A percentile compares a stretch with the other conserved stretches of the same genome.
Conservation (phyloP, 2,329 filamentous ascomycete genomes). For the Macrophomina phaseolina region DNA sequence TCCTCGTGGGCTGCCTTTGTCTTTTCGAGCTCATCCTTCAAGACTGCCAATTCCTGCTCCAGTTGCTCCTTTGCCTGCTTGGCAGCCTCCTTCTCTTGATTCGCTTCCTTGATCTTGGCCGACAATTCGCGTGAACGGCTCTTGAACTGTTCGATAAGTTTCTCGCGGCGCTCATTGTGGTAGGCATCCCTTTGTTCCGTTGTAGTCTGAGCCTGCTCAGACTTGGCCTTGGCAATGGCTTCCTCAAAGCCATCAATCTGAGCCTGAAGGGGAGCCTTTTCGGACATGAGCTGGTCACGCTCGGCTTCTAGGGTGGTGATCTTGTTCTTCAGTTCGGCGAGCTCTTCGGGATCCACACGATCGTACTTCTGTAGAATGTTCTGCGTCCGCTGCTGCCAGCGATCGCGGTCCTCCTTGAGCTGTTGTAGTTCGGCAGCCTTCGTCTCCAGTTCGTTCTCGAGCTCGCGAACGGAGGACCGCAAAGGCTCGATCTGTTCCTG, state of each 20-base stretch:
- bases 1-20: slow-evolving; percentile 69
- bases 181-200: slow-evolving; percentile 52
- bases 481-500: slow-evolving; percentile 79
- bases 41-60: slow-evolving; percentile 33
- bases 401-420: slow-evolving; percentile 87
- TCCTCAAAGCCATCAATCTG: slow-evolving; percentile 56
- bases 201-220: slow-evolving; percentile 32
- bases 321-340: slow-evolving; percentile 85
- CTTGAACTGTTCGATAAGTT: slow-evolving; percentile 59
- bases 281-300: slow-evolving; percentile 57
- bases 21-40: slow-evolving; percentile 64
- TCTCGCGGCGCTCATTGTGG: slow-evolving; percentile 55
- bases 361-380: slow-evolving; percentile 97
- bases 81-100: slow-evolving; percentile 53
- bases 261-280: slow-evolving; percentile 57
- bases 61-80: slow-evolving; percentile 47
- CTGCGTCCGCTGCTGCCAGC: slow-evolving; percentile 94
- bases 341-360: slow-evolving; percentile 88
- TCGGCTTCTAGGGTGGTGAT: slow-evolving; percentile 64
- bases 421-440: slow-evolving; percentile 88
- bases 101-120: slow-evolving; percentile 62
- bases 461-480: slow-evolving; percentile 77
- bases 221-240: slow-evolving; percentile 47
- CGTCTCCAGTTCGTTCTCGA: slow-evolving; percentile 80
- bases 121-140: slow-evolving; percentile 68